Base-by-base conservation (phyloP, 768 basidiomycete species). In the Phlegmacium glaucopus region DNA sequence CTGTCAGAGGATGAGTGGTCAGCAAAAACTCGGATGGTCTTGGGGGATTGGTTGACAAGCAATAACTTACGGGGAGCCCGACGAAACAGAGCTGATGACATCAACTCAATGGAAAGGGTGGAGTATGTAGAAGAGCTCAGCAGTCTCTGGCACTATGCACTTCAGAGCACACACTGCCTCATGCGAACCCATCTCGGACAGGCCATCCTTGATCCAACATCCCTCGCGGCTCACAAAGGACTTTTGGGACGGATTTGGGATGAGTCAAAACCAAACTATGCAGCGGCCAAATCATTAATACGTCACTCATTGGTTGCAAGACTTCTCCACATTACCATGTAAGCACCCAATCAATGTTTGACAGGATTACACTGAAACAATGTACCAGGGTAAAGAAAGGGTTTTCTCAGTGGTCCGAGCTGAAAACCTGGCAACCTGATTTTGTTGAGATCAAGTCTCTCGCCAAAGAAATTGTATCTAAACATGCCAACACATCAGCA, bases 11-110 rank as follows among this genome's bases (percentile, higher is more conserved):
- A n/a, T n/a, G 50, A 54, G 25, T 62, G 57, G 60, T 46, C 59
- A 11, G 34, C 39, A 2, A 55, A 59, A 37, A 50, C 48, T 7
- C 48, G 54, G 9, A 57, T 62, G n/a, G 49, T 57, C 18, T 48
- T 48, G 13, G 62, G 62, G 4, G 62, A 64, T 49, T 62, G 55
- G 55, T 46, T 64, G 1, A 62, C 62, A 7, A 37, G 53, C 4
- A 58, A 42, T 28, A 61, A 61, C 43, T 48, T 60, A 16, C 54
- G 54, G 3, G 51, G 32, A 13, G 61, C 58, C 3, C 46, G 47
- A 13, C 35, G 50, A 6, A 50, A 58, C 40, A 48, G 39, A 16
- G 36, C 4, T 13, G 51, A 57, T 28, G 60, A 62, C 39, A 42
- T 60, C 29, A 48, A 53, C 34, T 1, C 47, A 0, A 48, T 54